Conservation (phyloP, 164 flowering plant species). For the Stephania yunnanensis region DNA sequence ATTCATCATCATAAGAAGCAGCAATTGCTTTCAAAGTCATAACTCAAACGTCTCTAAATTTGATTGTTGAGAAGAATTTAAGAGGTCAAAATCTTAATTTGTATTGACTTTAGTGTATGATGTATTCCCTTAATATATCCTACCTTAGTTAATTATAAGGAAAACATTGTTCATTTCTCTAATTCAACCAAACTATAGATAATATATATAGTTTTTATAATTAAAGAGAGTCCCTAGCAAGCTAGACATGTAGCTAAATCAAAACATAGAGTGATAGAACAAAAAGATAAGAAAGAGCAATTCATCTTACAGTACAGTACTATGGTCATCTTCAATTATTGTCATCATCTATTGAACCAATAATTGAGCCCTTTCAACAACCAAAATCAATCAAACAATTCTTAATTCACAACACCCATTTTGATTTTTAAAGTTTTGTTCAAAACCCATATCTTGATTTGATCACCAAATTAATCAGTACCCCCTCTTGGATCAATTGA, state of each 20-base stretch:
- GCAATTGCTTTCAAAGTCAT: neutral
- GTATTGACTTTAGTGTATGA: neutral
- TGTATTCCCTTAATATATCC: too few relatives aligned
- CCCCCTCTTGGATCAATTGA: neutral
- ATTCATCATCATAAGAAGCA: neutral
- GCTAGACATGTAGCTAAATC: neutral
- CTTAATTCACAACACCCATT: constrained; percentile 8
- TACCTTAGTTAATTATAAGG: too few relatives aligned
- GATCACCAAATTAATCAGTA: neutral
- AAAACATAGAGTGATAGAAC: neutral
- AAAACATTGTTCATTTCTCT: neutral
- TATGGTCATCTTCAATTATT: constrained; percentile 36
- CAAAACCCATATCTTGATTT: neutral
- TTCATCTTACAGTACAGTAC: neutral
- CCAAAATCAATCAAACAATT: constrained; percentile 12
- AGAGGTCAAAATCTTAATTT: neutral
- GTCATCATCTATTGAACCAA: constrained; percentile 27
- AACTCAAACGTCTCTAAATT: neutral
- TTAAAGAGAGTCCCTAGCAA: neutral
- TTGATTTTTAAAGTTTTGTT: neutral
- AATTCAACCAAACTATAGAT: neutral
- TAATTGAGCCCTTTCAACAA: constrained; percentile 40
- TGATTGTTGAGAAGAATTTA: neutral
- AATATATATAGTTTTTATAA: too few relatives aligned
- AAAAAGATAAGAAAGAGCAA: constrained; percentile 5